phyloP scores from a whole-genome alignment of 495 filamentous ascomycete genomes.

The Penicillium salamii region DNA sequence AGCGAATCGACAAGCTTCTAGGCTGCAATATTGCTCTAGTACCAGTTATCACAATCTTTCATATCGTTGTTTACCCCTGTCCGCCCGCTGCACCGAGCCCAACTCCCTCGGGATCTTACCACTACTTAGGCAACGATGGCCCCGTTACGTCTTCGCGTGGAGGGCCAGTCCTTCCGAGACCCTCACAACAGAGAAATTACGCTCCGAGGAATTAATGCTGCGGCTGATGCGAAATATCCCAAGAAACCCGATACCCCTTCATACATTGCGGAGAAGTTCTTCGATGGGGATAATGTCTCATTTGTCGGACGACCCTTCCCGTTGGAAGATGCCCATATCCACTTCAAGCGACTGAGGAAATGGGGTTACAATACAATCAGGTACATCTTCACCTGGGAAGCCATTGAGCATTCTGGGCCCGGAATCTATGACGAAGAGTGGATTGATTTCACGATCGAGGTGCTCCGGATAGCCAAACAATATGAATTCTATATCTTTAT shows the following conservation, averaged over 20 bases:
- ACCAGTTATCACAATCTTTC: no score
- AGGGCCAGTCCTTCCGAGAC: slow-evolving; percentile 78
- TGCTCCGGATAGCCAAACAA: slow-evolving; percentile 77
- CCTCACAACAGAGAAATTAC: slow-evolving; percentile 64
- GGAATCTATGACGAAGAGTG: slow-evolving; percentile 93
- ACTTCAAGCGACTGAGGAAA: slow-evolving; percentile 81
- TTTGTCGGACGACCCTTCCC: slow-evolving; percentile 85
- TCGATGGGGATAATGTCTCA: slow-evolving; percentile 87
- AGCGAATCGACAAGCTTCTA: no score
- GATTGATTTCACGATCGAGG: slow-evolving; percentile 82
- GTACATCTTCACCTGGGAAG: slow-evolving; percentile 98
- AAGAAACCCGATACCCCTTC: slow-evolving; percentile 77
- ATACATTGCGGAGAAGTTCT: slow-evolving; percentile 75
- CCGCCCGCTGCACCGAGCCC: neutral
- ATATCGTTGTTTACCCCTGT: no score
- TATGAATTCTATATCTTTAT: slow-evolving; percentile 97
- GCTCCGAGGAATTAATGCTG: slow-evolving; percentile 66
- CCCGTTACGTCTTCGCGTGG: slow-evolving; percentile 62
- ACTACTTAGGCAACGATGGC: slow-evolving; percentile 28
- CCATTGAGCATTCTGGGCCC: slow-evolving; percentile 93
- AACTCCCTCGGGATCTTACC: neutral
- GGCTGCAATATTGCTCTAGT: no score
- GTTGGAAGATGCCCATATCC: slow-evolving; percentile 75
- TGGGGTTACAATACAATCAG: slow-evolving; percentile 95
- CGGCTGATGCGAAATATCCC: slow-evolving; percentile 69